Conservation (phyloP, 345 rosid species). For the Brassica carinata region DNA sequence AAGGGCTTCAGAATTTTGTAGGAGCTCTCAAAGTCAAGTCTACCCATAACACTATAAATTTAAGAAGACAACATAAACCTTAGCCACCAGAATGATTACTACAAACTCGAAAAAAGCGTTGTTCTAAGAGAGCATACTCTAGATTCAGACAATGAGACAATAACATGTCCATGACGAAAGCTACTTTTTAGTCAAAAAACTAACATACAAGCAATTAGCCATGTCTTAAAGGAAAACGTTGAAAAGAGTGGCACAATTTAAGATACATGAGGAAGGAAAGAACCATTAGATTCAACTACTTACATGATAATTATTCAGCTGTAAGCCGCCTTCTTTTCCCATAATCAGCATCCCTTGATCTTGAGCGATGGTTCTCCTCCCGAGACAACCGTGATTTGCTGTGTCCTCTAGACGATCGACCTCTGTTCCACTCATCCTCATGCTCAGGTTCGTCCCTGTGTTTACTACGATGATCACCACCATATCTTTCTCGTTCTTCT, state of each 20-base stretch:
- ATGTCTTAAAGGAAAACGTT: background rate
- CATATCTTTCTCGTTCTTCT: conserved; percentile 65
- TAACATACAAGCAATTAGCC: conserved; percentile 5
- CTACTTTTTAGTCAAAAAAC: conserved; percentile 4
- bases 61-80: conserved; percentile 27
- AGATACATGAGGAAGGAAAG: conserved; percentile 10
- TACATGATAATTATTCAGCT: conserved; percentile 46
- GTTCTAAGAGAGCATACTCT: conserved; percentile 4
- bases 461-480: conserved; percentile 49
- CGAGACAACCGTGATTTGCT: conserved; percentile 60
- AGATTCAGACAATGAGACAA: conserved; percentile 1
- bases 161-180: background rate
- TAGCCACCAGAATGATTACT: conserved; percentile 11
- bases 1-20: conserved; percentile 19
- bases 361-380: conserved; percentile 68
- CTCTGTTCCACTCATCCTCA: conserved; percentile 68
- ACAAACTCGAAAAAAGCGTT: background rate
- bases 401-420: conserved; percentile 63
- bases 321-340: conserved; percentile 77
- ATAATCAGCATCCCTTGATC: conserved; percentile 77
- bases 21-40: conserved; percentile 28
- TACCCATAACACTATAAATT: conserved; percentile 9
- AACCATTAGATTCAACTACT: conserved; percentile 17
- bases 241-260: background rate
- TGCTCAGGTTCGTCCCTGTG: conserved; percentile 61